phyloP scores from a whole-genome alignment of 2,329 filamentous ascomycete species.

The Cercospora janseana region DNA sequence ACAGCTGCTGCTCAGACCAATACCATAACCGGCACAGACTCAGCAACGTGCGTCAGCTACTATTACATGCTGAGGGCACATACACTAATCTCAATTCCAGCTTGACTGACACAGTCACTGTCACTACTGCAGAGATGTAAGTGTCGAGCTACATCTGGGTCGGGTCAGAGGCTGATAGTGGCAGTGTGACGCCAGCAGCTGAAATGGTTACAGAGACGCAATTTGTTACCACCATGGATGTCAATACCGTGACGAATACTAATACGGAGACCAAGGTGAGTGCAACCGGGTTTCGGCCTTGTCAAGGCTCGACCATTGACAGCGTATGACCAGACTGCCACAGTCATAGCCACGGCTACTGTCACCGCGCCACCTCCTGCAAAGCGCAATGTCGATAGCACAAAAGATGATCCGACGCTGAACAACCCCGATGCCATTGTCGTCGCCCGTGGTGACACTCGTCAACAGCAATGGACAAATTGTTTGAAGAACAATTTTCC shows the following conservation, averaged over 20 bases:
- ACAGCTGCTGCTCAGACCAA: background rate
- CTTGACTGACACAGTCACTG: background rate
- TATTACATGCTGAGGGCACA: background rate
- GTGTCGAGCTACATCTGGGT: background rate
- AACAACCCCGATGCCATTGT: background rate
- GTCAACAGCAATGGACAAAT: background rate
- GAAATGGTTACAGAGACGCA: background rate
- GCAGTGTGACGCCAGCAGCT: background rate
- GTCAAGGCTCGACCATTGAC: background rate
- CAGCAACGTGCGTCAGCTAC: background rate
- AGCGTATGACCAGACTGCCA: background rate
- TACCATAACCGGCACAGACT: background rate
- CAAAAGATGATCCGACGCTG: background rate
- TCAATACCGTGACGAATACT: background rate
- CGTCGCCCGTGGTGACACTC: background rate
- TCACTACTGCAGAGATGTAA: background rate
- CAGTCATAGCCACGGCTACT: background rate
- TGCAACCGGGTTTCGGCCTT: background rate
- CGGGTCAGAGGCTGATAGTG: background rate
- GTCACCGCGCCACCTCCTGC: background rate
- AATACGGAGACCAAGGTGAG: background rate
- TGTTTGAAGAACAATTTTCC: background rate
- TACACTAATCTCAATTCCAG: background rate
- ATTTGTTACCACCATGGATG: background rate
- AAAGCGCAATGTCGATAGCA: background rate